These are phyloP conservation scores for Tarenaya hassleriana DNA, from an alignment of 345 rosid species.

Conservation along the genomic window DNA sequence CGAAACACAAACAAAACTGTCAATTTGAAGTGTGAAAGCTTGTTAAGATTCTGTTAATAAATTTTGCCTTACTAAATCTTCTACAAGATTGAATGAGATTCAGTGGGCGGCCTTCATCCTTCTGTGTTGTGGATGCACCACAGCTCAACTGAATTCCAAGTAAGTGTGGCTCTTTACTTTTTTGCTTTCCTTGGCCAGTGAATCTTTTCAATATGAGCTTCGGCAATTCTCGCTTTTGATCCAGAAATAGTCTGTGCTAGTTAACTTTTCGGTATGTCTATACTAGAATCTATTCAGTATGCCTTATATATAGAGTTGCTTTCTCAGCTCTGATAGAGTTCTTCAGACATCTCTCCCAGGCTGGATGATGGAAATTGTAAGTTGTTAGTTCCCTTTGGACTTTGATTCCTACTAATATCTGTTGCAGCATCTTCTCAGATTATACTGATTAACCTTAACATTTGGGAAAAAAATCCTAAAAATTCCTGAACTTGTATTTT, in stretches of 20 bases:
- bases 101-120: constrained; percentile 95
- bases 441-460: constrained; percentile 2
- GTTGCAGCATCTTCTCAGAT: constrained; percentile 9
- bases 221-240: background rate
- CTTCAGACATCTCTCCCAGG: constrained; percentile 86
- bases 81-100: constrained; percentile 77
- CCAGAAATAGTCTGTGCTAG: background rate
- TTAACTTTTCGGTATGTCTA: background rate
- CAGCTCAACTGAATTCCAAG: constrained; percentile 89
- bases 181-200: background rate
- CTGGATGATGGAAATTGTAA: constrained; percentile 97
- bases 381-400: constrained; percentile 26
- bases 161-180: constrained; percentile 32
- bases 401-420: constrained; percentile 6
- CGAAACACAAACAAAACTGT: constrained; percentile 15
- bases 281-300: background rate
- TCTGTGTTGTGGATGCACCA: constrained; percentile 93
- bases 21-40: background rate
- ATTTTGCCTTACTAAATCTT: constrained; percentile 4
- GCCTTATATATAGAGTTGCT: constrained; percentile 15
- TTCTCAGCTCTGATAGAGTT: constrained; percentile 85
- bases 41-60: constrained; percentile 6
- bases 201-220: constrained; percentile 8
- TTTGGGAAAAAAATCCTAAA: too few species aligned
- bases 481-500: too few species aligned